Evolutionary conservation across 306 rosid genomes (phyloP), one percentile per base, ranked within the genome.

Genomic region (Begonia masoniana): DNA sequence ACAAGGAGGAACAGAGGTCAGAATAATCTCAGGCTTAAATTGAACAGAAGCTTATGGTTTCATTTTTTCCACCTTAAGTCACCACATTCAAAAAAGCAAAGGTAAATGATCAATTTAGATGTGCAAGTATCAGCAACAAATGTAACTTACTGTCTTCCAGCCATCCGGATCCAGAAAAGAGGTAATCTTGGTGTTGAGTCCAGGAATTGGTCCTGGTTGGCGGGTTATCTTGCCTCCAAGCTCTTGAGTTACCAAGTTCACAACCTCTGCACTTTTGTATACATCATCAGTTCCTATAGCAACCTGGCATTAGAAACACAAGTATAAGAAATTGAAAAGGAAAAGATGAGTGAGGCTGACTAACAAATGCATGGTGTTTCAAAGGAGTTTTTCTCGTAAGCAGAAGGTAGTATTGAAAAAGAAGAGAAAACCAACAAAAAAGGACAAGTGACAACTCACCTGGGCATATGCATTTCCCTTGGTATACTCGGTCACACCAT

Each of bases 401-500:
- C 15, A 16, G 41, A 10, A 42, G 13, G 19, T 10, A 45, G 14
- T 45, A 10, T 43, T 7, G 4, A 10, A 45, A 45, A 45, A 45
- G 48, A 13, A 4, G 13, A 45, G 7, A 45, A 43, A 17, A 0
- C 19, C 1, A 17, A 17, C 19, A 36, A 2, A 43, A 6, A 23
- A 5, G 49, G 9, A 41, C 17, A 59, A 2, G 15, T 1, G 3
- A 47, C 10, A 54, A 60, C 41, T 59, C 56, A 91, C 99, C 84
- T 91, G 99, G 2, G 94, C 92, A 79, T 91, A 91, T 54, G 94
- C 99, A 72, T 75, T 83, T 66, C 96, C 99, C 73, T 91, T 86
- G 45, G 96, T 71, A 57, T 86, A 86, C 59, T 86, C 93, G 12
- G 87, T 83, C 71, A 81, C 96, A 59, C 84, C 96, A 72, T 91